Conservation (phyloP, 257 asterid species). For the Phtheirospermum japonicum region DNA sequence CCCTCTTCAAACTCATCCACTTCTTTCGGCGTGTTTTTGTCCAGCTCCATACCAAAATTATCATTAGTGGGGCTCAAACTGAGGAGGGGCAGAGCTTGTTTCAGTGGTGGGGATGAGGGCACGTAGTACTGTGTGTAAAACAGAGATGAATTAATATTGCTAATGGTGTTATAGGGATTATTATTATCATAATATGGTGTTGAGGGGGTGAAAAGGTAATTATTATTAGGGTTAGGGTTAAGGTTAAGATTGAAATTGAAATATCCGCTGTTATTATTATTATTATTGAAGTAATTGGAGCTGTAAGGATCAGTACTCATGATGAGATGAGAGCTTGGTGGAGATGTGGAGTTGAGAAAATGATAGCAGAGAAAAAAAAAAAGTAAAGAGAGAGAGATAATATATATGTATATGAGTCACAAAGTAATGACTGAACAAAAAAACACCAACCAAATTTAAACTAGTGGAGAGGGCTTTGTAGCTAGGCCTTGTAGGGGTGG, state of each 20-base stretch:
- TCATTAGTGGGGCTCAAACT: conserved; percentile 46
- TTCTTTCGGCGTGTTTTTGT: conserved; percentile 18
- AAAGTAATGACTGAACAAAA: conserved; percentile 25
- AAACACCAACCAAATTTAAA: conserved; percentile 42
- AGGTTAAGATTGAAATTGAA: conserved; percentile 38
- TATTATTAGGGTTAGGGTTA: background rate
- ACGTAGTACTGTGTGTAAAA: conserved; percentile 15
- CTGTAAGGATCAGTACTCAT: conserved; percentile 60
- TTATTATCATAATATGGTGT: too few relatives aligned
- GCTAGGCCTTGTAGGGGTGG: conserved; percentile 25
- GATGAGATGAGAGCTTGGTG: too few relatives aligned
- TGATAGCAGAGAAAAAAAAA: background rate
- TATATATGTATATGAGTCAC: too few relatives aligned
- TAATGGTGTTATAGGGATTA: conserved; percentile 5
- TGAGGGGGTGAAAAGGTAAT: conserved; percentile 27
- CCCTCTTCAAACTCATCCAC: conserved; percentile 34
- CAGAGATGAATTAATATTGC: conserved; percentile 2
- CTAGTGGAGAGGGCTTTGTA: too few relatives aligned
- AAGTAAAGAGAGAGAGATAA: background rate
- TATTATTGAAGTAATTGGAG: conserved; percentile 32
- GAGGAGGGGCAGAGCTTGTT: conserved; percentile 72
- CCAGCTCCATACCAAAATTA: conserved; percentile 35
- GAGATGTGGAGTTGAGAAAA: background rate
- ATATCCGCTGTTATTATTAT: conserved; percentile 29
- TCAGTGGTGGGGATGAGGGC: conserved; percentile 46